Evolutionary conservation across 1,284 basidiomycete genomes (phyloP).

Genomic region (Peniophora sp.): DNA sequence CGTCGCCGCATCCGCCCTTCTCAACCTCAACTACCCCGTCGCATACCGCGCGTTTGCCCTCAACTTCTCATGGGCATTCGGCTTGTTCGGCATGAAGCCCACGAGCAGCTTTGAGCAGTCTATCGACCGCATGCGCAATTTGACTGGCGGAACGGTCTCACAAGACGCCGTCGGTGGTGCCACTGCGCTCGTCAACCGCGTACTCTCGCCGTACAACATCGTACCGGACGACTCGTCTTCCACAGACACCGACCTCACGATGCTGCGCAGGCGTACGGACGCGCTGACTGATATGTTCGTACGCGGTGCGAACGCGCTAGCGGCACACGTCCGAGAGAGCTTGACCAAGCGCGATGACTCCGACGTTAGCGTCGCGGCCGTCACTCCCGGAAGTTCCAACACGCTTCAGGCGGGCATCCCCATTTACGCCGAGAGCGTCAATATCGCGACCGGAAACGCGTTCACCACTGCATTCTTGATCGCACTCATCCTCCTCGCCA

Average conservation of each 20-base stretch:
- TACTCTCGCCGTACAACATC: conserved; percentile 71
- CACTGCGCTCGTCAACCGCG: conserved; percentile 71
- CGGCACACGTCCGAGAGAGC: conserved; percentile 2
- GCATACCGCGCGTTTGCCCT: conserved; percentile 73
- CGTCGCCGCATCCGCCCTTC: conserved; percentile 68
- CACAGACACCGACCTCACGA: too few relatives aligned
- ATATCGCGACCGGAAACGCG: conserved; percentile 73
- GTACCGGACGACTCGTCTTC: neutral
- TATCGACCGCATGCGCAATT: conserved; percentile 75
- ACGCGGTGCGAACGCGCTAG: conserved; percentile 5
- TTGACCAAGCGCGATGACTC: conserved; percentile 22
- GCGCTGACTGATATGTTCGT: too few relatives aligned
- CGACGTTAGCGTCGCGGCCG: conserved; percentile 40
- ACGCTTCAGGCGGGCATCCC: conserved; percentile 74
- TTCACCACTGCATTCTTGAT: conserved; percentile 79
- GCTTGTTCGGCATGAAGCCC: conserved; percentile 60
- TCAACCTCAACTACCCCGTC: conserved; percentile 83
- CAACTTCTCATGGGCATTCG: conserved; percentile 88
- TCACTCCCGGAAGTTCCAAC: conserved; percentile 56
- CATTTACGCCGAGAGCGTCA: conserved; percentile 68
- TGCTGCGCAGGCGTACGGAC: too few relatives aligned
- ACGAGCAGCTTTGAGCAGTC: conserved; percentile 61
- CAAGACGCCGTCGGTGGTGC: conserved; percentile 48
- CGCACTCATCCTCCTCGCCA: conserved; percentile 54
- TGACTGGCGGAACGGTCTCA: conserved; percentile 72